A percentile compares a stretch with the other conserved stretches of the same genome.
Evolutionary conservation across 1,284 basidiomycete genomes (phyloP).

Genomic region (Schizophyllum commune): DNA sequence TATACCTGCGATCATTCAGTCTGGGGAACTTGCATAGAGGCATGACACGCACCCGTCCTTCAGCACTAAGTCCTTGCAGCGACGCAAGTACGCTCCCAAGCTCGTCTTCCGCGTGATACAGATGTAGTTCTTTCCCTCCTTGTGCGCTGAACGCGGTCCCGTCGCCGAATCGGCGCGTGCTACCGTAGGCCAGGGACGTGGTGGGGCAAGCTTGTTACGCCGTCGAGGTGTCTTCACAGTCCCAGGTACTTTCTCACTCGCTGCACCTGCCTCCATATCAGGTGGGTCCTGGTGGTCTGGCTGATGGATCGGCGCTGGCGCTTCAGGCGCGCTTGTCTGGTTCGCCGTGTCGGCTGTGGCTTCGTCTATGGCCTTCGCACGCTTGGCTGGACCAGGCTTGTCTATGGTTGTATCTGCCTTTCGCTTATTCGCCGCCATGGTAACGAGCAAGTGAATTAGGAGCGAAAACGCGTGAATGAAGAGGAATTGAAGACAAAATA

Average conservation of each 20-base stretch:
- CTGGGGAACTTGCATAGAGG: constrained; percentile 1
- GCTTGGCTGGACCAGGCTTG: too few species aligned
- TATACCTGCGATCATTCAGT: constrained; percentile 44
- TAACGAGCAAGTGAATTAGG: too few species aligned
- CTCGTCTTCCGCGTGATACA: constrained; percentile 76
- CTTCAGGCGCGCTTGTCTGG: too few species aligned
- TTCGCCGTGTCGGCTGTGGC: too few species aligned
- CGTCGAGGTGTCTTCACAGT: constrained; percentile 13
- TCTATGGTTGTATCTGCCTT: too few species aligned
- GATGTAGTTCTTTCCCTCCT: constrained; percentile 71
- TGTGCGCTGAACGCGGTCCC: constrained; percentile 70
- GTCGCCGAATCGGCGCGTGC: constrained; percentile 69
- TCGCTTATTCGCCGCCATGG: too few species aligned
- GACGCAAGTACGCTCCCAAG: constrained; percentile 67
- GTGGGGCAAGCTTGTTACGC: constrained; percentile 58
- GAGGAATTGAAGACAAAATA: too few species aligned
- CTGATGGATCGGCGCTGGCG: too few species aligned
- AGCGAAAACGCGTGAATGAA: too few species aligned
- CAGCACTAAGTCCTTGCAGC: constrained; percentile 70
- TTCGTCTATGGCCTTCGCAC: too few species aligned
- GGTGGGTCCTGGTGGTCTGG: neutral
- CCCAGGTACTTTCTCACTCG: constrained; percentile 5
- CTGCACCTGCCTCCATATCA: neutral
- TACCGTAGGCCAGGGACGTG: constrained; percentile 69
- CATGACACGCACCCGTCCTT: constrained; percentile 60